Evolutionary conservation across 202 grass and related monocot genomes (phyloP).

Genomic region (Brachypodium distachyon): DNA sequence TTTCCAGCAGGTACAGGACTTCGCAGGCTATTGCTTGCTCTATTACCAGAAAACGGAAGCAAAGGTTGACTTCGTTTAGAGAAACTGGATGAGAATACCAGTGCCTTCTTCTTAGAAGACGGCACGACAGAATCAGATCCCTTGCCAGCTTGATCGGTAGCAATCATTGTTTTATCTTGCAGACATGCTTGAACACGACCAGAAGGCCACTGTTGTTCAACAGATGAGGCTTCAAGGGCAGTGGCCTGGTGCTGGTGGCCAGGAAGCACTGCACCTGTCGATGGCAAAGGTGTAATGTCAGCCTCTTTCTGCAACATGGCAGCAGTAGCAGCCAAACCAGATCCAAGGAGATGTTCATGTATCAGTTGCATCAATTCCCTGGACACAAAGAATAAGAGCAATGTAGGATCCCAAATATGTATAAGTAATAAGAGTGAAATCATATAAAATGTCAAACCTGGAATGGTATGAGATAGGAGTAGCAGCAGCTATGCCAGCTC

Average conservation of each 20-base stretch:
- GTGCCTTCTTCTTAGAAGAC: conserved; percentile 60
- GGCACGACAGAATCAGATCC: conserved; percentile 41
- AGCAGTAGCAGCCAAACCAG: conserved; percentile 75
- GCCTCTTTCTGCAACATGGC: conserved; percentile 84
- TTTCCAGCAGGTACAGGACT: conserved; percentile 33
- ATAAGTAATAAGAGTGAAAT: conserved; percentile 10
- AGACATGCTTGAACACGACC: conserved; percentile 60
- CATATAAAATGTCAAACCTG: conserved; percentile 42
- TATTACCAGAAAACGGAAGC: conserved; percentile 20
- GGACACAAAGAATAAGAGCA: not conserved
- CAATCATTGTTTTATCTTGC: conserved; percentile 32
- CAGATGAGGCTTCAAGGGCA: conserved; percentile 51
- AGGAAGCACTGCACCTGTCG: conserved; percentile 36
- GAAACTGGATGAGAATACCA: conserved; percentile 67
- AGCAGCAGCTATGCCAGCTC: conserved; percentile 93
- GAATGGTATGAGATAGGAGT: conserved; percentile 97
- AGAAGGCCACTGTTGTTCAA: conserved; percentile 73
- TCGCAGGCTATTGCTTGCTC: conserved; percentile 28
- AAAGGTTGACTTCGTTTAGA: conserved; percentile 32
- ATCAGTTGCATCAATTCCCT: conserved; percentile 94
- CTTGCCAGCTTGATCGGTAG: conserved; percentile 31
- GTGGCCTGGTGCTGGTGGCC: conserved; percentile 72
- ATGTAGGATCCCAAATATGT: conserved; percentile 7
- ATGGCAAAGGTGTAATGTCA: conserved; percentile 61
- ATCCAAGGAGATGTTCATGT: conserved; percentile 92